phyloP scores from a whole-genome alignment of 2,329 filamentous ascomycete genomes.

The Spiromastix sp. region DNA sequence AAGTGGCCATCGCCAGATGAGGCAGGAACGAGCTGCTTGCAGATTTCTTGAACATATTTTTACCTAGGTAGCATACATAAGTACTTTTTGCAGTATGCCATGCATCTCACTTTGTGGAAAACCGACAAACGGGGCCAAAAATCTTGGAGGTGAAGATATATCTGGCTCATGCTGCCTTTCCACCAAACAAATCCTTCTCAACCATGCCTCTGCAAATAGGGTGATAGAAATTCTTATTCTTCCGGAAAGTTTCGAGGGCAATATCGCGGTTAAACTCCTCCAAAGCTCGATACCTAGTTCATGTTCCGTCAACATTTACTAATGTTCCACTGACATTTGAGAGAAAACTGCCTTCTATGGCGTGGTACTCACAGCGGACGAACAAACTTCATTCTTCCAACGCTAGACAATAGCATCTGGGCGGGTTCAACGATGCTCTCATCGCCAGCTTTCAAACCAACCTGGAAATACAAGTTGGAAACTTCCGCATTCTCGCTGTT shows the following conservation, averaged over 20 bases:
- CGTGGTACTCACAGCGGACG: slow-evolving; percentile 59
- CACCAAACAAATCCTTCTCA: slow-evolving; percentile 65
- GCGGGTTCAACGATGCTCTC: slow-evolving; percentile 58
- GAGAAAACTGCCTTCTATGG: background rate
- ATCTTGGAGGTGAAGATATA: no score
- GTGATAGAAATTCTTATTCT: slow-evolving; percentile 87
- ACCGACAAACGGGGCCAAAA: no score
- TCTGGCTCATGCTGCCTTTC: no score
- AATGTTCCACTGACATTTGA: background rate
- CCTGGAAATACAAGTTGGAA: slow-evolving; percentile 64
- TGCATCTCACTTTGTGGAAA: no score
- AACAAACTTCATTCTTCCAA: slow-evolving; percentile 97
- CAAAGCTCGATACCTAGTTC: slow-evolving; percentile 50
- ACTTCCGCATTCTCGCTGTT: slow-evolving; percentile 81
- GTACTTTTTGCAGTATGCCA: no score
- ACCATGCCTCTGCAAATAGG: slow-evolving; percentile 82
- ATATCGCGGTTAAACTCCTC: slow-evolving; percentile 63
- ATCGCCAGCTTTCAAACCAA: slow-evolving; percentile 68
- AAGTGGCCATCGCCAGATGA: no score
- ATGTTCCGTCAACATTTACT: background rate
- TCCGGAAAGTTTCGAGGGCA: slow-evolving; percentile 73
- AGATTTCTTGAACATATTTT: no score
- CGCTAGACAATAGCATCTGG: slow-evolving; percentile 63
- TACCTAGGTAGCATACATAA: no score
- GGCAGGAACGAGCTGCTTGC: no score